phyloP scores from a whole-genome alignment of 345 rosid species.

The Pelargonium nanum region DNA sequence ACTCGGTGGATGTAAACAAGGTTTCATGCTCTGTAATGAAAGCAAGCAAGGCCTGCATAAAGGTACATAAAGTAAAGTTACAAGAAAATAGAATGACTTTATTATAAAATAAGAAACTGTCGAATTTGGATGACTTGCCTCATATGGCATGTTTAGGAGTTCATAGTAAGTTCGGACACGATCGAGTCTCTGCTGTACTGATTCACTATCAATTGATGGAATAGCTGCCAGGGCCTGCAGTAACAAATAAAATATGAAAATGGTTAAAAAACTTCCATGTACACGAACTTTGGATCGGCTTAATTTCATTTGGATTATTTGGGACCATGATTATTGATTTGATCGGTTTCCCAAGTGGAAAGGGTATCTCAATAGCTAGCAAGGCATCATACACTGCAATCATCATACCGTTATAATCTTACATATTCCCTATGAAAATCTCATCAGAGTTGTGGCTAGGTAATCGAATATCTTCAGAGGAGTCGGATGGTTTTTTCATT shows the following conservation, averaged over 20 bases:
- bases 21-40: constrained; percentile 65
- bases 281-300: neutral
- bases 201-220: constrained; percentile 69
- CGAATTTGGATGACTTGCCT: constrained; percentile 40
- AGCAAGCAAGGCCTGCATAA: constrained; percentile 73
- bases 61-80: neutral
- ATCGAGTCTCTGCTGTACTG: constrained; percentile 68
- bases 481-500: no score
- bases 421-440: no score
- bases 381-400: no score
- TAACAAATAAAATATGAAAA: constrained; percentile 10
- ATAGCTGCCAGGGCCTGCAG: constrained; percentile 83
- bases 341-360: no score
- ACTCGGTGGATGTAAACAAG: constrained; percentile 70
- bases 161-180: constrained; percentile 84
- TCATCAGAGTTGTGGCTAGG: neutral
- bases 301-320: neutral
- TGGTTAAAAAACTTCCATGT: neutral
- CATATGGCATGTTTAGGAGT: constrained; percentile 89
- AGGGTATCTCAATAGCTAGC: no score
- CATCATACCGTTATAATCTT: no score
- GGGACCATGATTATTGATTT: neutral
- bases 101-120: neutral
- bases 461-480: neutral
- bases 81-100: neutral